Evolutionary conservation across 805 yeast genomes (phyloP).

Genomic region (Candida ipomoeae): DNA sequence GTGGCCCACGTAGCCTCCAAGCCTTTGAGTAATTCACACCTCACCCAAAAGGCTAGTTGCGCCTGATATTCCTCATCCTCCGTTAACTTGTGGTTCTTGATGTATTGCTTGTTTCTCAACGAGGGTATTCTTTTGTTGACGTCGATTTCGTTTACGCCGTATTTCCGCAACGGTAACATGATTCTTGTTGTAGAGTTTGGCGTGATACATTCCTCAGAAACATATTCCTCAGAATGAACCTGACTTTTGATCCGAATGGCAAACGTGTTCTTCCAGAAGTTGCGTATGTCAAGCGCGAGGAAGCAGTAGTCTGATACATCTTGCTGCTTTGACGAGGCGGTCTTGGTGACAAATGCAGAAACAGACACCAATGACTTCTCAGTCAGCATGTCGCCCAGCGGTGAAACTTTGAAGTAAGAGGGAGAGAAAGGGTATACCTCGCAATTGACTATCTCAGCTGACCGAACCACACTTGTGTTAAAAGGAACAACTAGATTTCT

Average conservation of each 20-base stretch:
- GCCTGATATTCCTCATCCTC: slow-evolving; percentile 54
- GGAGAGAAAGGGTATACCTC: slow-evolving; percentile 60
- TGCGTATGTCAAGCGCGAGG: slow-evolving; percentile 70
- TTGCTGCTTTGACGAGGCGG: slow-evolving; percentile 19
- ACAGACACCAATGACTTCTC: slow-evolving; percentile 25
- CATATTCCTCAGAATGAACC: slow-evolving; percentile 17
- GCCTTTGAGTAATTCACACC: slow-evolving; percentile 57
- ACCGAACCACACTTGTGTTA: slow-evolving; percentile 63
- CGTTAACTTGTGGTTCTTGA: slow-evolving; percentile 51
- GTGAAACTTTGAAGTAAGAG: slow-evolving; percentile 22
- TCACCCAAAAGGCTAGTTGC: slow-evolving; percentile 75
- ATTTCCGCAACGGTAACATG: slow-evolving; percentile 64
- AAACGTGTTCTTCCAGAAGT: slow-evolving; percentile 66
- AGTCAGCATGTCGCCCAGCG: neutral
- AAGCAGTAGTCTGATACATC: slow-evolving; percentile 54
- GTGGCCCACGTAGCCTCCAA: slow-evolving; percentile 66
- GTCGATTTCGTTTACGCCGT: slow-evolving; percentile 39
- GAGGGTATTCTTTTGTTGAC: slow-evolving; percentile 63
- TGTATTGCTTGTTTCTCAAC: slow-evolving; percentile 63
- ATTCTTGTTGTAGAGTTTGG: slow-evolving; percentile 45
- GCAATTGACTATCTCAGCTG: slow-evolving; percentile 70
- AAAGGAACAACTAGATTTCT: slow-evolving; percentile 67
- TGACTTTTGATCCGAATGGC: slow-evolving; percentile 28
- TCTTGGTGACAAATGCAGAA: slow-evolving; percentile 23
- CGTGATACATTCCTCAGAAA: slow-evolving; percentile 22